phyloP scores from a whole-genome alignment of 352 stramenopile genomes.

The Blastocystis hominis region DNA sequence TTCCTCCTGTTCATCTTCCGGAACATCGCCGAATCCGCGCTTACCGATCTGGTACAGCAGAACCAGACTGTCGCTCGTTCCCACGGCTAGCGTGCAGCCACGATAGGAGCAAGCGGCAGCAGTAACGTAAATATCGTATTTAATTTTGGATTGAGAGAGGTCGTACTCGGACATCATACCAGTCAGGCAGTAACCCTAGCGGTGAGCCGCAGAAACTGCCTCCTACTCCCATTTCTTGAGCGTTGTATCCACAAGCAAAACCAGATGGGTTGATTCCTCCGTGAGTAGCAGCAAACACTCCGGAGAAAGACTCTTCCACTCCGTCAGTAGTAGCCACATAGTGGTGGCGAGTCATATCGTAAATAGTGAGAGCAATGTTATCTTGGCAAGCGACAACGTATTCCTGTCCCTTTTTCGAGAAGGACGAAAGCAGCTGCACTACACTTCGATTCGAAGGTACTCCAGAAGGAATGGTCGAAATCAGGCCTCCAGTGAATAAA shows the following conservation, averaged over 20 bases:
- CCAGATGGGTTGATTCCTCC: conserved; percentile 48
- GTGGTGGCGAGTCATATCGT: conserved; percentile 56
- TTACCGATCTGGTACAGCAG: conserved; percentile 57
- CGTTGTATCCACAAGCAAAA: conserved; percentile 38
- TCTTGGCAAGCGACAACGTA: conserved; percentile 54
- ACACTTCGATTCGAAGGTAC: conserved; percentile 30
- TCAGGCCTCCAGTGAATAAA: conserved; percentile 55
- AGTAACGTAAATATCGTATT: neutral
- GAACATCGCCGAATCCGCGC: conserved; percentile 13
- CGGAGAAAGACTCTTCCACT: neutral
- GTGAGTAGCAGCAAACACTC: conserved; percentile 36
- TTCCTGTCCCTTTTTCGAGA: conserved; percentile 56
- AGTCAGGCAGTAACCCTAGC: conserved; percentile 14
- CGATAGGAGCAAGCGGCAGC: conserved; percentile 30
- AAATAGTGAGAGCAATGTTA: conserved; percentile 3
- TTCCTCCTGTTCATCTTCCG: conserved; percentile 51
- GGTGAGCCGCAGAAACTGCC: neutral
- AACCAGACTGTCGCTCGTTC: conserved; percentile 48
- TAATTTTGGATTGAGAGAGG: neutral
- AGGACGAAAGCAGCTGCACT: conserved; percentile 28
- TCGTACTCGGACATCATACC: conserved; percentile 43
- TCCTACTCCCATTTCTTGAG: neutral
- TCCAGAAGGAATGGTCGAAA: conserved; percentile 49
- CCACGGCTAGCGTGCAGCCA: conserved; percentile 46
- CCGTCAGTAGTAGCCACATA: conserved; percentile 37